A percentile compares a stretch with the other conserved stretches of the same genome.
phyloP scores from a whole-genome alignment of 306 rosid species.

The Myrica gale region DNA sequence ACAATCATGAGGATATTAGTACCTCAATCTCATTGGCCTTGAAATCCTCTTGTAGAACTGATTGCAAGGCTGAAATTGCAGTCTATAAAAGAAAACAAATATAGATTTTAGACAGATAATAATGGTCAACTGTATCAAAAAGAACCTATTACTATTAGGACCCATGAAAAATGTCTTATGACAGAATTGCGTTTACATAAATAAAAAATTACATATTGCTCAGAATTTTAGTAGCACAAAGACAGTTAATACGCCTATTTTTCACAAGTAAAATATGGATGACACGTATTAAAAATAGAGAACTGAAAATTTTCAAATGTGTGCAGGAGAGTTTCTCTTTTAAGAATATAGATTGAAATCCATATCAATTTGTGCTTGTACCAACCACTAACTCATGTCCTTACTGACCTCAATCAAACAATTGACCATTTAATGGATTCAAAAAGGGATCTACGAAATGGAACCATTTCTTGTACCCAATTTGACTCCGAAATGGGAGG shows the following conservation, averaged over 20 bases:
- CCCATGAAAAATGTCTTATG: not conserved
- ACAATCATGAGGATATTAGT: constrained; percentile 12
- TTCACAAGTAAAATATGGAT: no score
- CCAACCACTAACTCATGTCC: not conserved
- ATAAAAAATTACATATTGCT: not conserved
- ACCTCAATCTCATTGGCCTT: constrained; percentile 99
- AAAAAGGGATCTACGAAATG: not conserved
- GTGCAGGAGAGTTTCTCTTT: not conserved
- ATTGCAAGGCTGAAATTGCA: constrained; percentile 94
- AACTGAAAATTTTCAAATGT: not conserved
- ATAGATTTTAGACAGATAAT: not conserved
- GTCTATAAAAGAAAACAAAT: constrained; percentile 48
- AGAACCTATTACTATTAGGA: no score
- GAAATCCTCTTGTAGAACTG: constrained; percentile 98
- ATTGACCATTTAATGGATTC: not conserved
- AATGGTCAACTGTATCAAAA: not conserved
- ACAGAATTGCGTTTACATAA: not conserved
- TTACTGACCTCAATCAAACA: not conserved
- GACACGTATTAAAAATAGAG: not conserved
- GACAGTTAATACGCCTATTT: not conserved
- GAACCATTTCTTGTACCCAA: not conserved
- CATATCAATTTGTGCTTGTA: not conserved
- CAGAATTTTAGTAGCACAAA: not conserved
- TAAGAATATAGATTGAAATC: not conserved
- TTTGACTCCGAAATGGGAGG: not conserved